Evolutionary conservation across 83 land plant genomes (phyloP), one percentile per base, ranked within the genome.

Genomic region (Thuja plicata): DNA sequence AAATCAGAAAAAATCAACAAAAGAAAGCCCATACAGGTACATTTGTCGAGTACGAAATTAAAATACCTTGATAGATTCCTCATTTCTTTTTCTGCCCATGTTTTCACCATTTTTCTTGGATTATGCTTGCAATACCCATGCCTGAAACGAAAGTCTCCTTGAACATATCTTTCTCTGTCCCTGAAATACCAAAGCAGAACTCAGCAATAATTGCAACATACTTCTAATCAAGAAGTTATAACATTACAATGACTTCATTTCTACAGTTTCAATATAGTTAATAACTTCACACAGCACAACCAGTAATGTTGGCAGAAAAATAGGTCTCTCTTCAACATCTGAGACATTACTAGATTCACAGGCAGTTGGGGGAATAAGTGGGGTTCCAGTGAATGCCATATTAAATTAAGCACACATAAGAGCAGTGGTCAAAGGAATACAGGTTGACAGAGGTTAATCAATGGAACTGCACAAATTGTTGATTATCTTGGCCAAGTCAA

Each of bases 1-100:
- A 50, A 48, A 50, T 50, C 54, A 12, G 0, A 35, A 37, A 79
- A 37, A 79, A 35, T 38, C 41, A 3, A 79, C 15, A 79, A 5
- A 40, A 79, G 9, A 32, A 79, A 40, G 43, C 41, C 46, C 5
- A 79, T 37, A 79, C 82, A 79, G 19, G 82, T 2, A 40, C 82
- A 79, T 79, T 38, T 40, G 24, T 79, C 40, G 82, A 79, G 45
- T 30, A 43, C 32, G 60, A 48, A 88, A 40, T 81, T 55, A 70
- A 10, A 24, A 32, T 88, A 98, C 99, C 99, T 93, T 88, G 95
- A 81, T 19, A 98, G 94, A 89, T 98, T 98, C 86, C 99, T 93
- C 97, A 96, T 96, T 92, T 98, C 99, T 89, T 98, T 98, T 88
- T 98, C 99, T 71, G 99, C 99, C 99, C 99, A 98, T 16, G 99